These are phyloP conservation scores for Ulota crispa DNA, from an alignment of 225 moss, liverwort and hornwort genomes.

Conservation along the genomic window DNA sequence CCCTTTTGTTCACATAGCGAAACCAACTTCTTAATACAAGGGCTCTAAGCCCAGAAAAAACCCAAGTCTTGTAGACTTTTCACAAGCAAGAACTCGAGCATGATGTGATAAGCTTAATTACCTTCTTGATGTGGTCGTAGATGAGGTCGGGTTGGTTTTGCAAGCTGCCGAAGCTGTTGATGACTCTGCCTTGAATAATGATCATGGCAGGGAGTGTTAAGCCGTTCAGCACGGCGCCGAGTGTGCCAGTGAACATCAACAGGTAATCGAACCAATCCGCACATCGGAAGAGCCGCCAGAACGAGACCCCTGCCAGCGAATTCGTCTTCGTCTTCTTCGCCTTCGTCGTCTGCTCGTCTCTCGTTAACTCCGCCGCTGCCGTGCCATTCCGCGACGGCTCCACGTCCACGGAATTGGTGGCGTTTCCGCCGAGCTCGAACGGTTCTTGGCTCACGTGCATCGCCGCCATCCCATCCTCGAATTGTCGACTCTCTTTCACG, in stretches of 20 bases:
- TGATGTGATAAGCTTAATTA: neutral
- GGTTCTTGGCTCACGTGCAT: slow-evolving; percentile 29
- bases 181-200: slow-evolving; percentile 50
- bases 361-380: neutral
- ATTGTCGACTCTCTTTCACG: neutral
- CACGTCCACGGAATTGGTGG: neutral
- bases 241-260: slow-evolving; percentile 54
- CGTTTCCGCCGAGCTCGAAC: slow-evolving; percentile 43
- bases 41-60: no score
- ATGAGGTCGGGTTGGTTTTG: slow-evolving; percentile 27
- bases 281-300: slow-evolving; percentile 47
- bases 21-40: no score
- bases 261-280: slow-evolving; percentile 61
- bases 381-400: neutral
- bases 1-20: no score
- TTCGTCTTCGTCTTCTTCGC: neutral
- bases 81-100: neutral
- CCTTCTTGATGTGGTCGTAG: slow-evolving; percentile 28
- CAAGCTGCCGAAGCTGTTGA: slow-evolving; percentile 52
- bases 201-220: slow-evolving; percentile 47
- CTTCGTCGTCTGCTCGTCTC: neutral
- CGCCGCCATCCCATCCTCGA: slow-evolving; percentile 14
- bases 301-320: neutral
- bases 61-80: no score
- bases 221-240: slow-evolving; percentile 58